Percentiles rank a stretch among this genome's conserved stretches.
These are phyloP conservation scores for Phyllachora maydis DNA, from an alignment of 2,329 filamentous ascomycete genomes.

Conservation along the genomic window DNA sequence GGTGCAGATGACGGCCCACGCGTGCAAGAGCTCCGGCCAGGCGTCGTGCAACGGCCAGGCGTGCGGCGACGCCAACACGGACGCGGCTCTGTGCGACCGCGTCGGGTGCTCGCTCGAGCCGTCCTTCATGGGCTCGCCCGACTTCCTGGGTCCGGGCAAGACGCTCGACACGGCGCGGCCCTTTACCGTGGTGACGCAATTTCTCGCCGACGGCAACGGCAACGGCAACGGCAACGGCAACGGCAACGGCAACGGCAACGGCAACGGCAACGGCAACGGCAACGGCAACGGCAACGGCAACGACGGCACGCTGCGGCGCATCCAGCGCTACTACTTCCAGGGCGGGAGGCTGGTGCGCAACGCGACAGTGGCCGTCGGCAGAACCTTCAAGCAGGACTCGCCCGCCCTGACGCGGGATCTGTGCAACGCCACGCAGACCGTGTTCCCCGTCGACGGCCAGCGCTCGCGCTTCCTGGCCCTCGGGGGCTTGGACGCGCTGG, in stretches of 20 bases:
- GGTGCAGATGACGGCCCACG: slow-evolving; percentile 10
- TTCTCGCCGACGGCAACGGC: slow-evolving; percentile 14
- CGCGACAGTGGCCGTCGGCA: slow-evolving; percentile 9
- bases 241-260: slow-evolving; percentile 3
- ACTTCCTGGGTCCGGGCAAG: slow-evolving; percentile 8
- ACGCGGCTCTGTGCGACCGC: slow-evolving; percentile 11
- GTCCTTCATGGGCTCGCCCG: slow-evolving; percentile 9
- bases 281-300: background rate
- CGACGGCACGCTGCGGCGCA: slow-evolving; percentile 13
- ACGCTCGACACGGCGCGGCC: slow-evolving; percentile 9
- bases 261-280: slow-evolving; percentile 8
- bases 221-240: slow-evolving; percentile 6
- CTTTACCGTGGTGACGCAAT: slow-evolving; percentile 24
- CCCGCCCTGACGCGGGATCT: slow-evolving; percentile 6
- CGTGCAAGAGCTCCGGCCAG: slow-evolving; percentile 9
- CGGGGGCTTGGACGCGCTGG: slow-evolving; percentile 9
- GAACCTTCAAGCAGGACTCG: no score
- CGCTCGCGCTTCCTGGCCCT: slow-evolving; percentile 9
- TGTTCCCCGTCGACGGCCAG: no score
- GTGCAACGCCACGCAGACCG: slow-evolving; percentile 4
- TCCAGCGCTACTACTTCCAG: slow-evolving; percentile 26
- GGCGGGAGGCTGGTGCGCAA: slow-evolving; percentile 20
- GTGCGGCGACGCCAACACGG: slow-evolving; percentile 17
- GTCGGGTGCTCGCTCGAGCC: slow-evolving; percentile 14
- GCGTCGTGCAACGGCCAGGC: slow-evolving; percentile 18